Conservation (phyloP, 192 early-diverging fungal genomes). For the Umbelopsis isabellina region DNA sequence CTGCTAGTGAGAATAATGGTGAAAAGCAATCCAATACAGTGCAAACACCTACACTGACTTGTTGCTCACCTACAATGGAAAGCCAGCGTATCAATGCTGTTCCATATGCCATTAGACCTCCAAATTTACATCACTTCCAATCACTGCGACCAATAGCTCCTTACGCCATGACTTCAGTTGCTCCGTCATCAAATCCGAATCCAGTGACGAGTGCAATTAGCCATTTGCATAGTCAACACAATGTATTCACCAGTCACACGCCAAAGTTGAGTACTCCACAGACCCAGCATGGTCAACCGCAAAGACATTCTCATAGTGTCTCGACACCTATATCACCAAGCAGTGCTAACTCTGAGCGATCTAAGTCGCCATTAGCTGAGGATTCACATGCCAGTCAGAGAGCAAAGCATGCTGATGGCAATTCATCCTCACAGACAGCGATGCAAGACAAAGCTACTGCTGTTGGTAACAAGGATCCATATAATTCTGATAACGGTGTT, state of each 20-base stretch:
- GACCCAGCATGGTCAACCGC: slow-evolving; percentile 2
- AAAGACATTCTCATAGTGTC: neutral
- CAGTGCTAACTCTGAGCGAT: neutral
- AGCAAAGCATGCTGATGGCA: no score
- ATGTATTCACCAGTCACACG: neutral
- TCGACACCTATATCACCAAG: neutral
- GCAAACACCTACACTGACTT: neutral
- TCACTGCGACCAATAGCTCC: slow-evolving; percentile 1
- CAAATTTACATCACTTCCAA: slow-evolving; percentile 18
- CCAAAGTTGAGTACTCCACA: neutral
- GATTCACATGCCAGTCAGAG: no score
- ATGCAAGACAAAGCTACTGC: no score
- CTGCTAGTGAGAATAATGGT: slow-evolving; percentile 25
- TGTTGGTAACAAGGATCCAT: no score
- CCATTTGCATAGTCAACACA: slow-evolving; percentile 5
- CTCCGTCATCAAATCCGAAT: neutral
- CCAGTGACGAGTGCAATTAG: neutral
- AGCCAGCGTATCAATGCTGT: neutral
- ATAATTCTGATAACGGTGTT: no score
- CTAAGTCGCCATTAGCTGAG: neutral
- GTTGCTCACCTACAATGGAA: slow-evolving; percentile 1
- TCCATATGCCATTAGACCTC: slow-evolving; percentile 11
- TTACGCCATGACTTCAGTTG: neutral
- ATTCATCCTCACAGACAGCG: no score
- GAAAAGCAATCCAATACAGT: neutral